These are phyloP conservation scores for Naganishia randhawae DNA, from an alignment of 768 basidiomycete genomes.

Conservation along the genomic window DNA sequence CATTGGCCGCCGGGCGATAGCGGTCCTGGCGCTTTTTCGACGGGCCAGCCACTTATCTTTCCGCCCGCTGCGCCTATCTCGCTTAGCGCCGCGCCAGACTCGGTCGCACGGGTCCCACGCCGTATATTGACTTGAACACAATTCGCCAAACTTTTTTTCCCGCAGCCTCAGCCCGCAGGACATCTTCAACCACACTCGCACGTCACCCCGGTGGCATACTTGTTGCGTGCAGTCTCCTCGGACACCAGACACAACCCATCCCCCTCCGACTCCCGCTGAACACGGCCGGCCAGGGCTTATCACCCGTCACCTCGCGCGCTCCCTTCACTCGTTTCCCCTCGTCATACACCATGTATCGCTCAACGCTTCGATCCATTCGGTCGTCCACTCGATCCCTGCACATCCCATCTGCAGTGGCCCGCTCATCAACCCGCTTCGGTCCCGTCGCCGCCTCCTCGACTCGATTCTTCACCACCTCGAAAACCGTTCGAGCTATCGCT, in stretches of 20 bases:
- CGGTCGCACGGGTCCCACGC: background rate
- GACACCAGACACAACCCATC: background rate
- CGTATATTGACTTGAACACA: background rate
- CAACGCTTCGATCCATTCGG: slow-evolving; percentile 15
- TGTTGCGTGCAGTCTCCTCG: background rate
- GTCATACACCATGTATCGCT: slow-evolving; percentile 20
- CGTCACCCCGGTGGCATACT: background rate
- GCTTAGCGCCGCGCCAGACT: background rate
- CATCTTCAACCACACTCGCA: background rate
- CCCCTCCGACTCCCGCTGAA: background rate
- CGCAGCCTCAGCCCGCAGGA: too few species aligned
- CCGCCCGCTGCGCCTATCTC: background rate
- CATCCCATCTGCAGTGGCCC: background rate
- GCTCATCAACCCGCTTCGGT: background rate
- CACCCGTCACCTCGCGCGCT: background rate
- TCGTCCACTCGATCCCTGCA: slow-evolving; percentile 17
- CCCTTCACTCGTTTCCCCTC: background rate
- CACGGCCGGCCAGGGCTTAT: background rate
- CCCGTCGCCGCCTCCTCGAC: background rate
- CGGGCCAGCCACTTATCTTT: background rate
- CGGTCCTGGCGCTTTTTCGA: background rate
- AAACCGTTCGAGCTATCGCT: slow-evolving; percentile 43
- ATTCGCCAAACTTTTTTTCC: slow-evolving; percentile 4
- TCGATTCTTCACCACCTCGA: slow-evolving; percentile 24
- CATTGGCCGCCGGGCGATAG: too few species aligned